These are phyloP conservation scores for Adansonia madagascariensis DNA, from an alignment of 441 rosid genomes.

Conservation along the genomic window DNA sequence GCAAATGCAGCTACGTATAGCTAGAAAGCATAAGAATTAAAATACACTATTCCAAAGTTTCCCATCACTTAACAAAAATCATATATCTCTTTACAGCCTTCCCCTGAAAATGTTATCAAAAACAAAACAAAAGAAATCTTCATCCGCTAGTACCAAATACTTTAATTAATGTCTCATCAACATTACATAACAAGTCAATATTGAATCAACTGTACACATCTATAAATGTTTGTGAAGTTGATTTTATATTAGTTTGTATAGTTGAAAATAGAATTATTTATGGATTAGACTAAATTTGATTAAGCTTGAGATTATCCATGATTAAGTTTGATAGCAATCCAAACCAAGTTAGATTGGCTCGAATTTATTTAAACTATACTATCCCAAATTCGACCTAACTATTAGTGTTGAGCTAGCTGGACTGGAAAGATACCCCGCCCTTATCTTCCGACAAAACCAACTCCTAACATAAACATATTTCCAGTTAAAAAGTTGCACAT, in stretches of 20 bases:
- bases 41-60: constrained; percentile 1
- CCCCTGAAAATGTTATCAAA: not conserved
- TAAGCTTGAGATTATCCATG: too few species aligned
- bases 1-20: not conserved
- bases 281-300: too few species aligned
- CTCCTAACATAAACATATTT: too few species aligned
- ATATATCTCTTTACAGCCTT: not conserved
- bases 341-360: too few species aligned
- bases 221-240: not conserved
- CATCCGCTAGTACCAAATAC: not conserved
- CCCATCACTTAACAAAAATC: not conserved
- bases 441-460: too few species aligned
- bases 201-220: not conserved
- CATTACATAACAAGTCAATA: not conserved
- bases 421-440: too few species aligned
- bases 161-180: not conserved
- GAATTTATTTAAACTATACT: too few species aligned
- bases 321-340: too few species aligned
- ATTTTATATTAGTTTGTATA: not conserved
- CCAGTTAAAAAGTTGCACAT: too few species aligned
- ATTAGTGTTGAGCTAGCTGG: too few species aligned
- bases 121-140: not conserved
- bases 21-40: not conserved
- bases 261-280: not conserved
- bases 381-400: too few species aligned